Percentiles rank a stretch among this genome's conserved stretches.
These are phyloP conservation scores for Aspergillus hortae DNA, from an alignment of 2,329 filamentous ascomycete species.

Conservation along the genomic window DNA sequence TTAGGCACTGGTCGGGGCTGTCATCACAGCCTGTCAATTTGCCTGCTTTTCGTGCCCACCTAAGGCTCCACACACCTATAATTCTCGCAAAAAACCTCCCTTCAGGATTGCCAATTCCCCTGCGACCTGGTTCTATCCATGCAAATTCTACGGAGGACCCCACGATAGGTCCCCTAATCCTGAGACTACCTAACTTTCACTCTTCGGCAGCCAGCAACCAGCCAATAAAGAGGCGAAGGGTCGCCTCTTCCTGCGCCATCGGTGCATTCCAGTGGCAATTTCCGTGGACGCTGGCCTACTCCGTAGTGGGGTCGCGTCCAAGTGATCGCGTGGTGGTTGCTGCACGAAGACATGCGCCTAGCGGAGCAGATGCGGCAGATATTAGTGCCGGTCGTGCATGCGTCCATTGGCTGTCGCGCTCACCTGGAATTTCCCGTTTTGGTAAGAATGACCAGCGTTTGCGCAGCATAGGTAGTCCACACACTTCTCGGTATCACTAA, in stretches of 20 bases:
- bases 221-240: not conserved
- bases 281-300: not conserved
- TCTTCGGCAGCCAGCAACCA: too few relatives aligned
- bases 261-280: not conserved
- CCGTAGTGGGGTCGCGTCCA: not conserved
- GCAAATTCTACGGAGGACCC: too few relatives aligned
- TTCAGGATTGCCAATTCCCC: constrained; percentile 5
- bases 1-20: constrained; percentile 1
- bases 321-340: not conserved
- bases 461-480: too few relatives aligned
- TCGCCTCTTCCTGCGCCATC: not conserved
- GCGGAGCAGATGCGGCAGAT: not conserved
- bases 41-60: not conserved
- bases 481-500: too few relatives aligned
- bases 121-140: not conserved
- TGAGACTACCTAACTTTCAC: too few relatives aligned
- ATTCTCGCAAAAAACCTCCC: constrained; percentile 7
- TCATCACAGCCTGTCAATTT: not conserved
- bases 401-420: too few relatives aligned
- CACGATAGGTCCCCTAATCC: too few relatives aligned
- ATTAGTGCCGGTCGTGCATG: too few relatives aligned
- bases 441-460: too few relatives aligned
- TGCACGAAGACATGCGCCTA: not conserved
- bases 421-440: too few relatives aligned
- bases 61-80: constrained; percentile 3